A percentile compares a stretch with the other conserved stretches of the same genome.
These are phyloP conservation scores for Aureobasidium sp. DNA, from an alignment of 2,329 filamentous ascomycete species.

Conservation along the genomic window DNA sequence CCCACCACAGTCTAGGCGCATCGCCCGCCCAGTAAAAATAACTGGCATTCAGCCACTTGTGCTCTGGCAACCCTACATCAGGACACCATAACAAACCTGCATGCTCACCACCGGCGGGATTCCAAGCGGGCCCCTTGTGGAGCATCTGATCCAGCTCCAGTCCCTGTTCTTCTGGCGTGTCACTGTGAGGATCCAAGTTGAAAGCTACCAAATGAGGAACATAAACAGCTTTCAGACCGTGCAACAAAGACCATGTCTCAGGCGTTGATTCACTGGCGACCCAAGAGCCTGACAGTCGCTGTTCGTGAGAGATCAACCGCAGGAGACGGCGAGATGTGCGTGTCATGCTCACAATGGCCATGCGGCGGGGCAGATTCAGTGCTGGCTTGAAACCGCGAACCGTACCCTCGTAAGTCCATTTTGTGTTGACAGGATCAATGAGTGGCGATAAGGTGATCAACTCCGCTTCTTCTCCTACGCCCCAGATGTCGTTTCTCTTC, in stretches of 20 bases:
- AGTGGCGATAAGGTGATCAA: not conserved
- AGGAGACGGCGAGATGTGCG: not conserved
- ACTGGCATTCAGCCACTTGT: not conserved
- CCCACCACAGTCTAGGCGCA: not conserved
- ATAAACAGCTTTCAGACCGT: not conserved
- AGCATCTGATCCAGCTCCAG: not conserved
- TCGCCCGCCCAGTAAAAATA: slow-evolving; percentile 1
- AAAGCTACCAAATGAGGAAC: not conserved
- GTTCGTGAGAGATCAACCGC: not conserved
- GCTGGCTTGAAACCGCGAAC: not conserved
- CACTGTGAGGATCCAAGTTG: not conserved
- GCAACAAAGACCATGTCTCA: not conserved
- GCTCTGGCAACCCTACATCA: not conserved
- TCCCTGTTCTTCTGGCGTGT: not conserved
- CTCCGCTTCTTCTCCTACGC: not conserved
- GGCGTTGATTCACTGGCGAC: not conserved
- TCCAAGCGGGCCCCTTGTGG: not conserved
- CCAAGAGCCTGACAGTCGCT: not conserved
- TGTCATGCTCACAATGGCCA: not conserved
- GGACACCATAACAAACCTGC: not conserved
- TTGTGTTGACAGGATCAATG: not conserved
- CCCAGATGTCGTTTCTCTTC: not conserved
- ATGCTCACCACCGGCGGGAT: not conserved
- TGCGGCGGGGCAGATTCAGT: not conserved
- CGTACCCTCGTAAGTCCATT: not conserved